Conservation (phyloP, 345 rosid genomes). For the Linum tenue region DNA sequence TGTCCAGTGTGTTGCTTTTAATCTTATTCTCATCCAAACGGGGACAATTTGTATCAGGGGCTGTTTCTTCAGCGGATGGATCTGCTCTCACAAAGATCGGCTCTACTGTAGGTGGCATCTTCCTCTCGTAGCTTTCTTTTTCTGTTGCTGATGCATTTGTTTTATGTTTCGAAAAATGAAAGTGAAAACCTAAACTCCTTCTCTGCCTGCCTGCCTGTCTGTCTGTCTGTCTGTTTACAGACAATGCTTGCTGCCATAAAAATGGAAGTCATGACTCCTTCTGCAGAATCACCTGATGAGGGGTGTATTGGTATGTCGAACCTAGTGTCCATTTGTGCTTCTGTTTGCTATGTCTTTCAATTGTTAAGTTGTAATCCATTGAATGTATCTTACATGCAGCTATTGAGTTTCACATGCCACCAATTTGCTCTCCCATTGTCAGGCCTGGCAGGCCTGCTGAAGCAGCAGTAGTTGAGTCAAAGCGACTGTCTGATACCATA, state of each 20-base stretch:
- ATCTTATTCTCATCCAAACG: slow-evolving; percentile 1
- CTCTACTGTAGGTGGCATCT: slow-evolving; percentile 51
- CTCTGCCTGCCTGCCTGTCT: background rate
- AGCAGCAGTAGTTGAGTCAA: slow-evolving; percentile 65
- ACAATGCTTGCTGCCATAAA: slow-evolving; percentile 90
- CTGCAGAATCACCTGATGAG: slow-evolving; percentile 60
- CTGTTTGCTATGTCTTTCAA: background rate
- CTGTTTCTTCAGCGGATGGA: slow-evolving; percentile 85
- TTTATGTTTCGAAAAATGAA: no score
- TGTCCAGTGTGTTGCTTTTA: background rate
- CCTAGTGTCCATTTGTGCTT: background rate
- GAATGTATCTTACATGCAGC: slow-evolving; percentile 36
- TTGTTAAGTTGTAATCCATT: slow-evolving; percentile 1
- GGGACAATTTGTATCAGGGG: slow-evolving; percentile 35
- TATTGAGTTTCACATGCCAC: slow-evolving; percentile 91
- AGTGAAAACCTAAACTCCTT: background rate
- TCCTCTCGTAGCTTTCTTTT: background rate
- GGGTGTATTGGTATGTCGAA: slow-evolving; percentile 56
- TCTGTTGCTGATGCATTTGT: background rate
- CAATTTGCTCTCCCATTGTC: slow-evolving; percentile 83
- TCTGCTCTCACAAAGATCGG: slow-evolving; percentile 90
- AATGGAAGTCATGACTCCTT: slow-evolving; percentile 94
- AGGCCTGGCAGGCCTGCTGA: slow-evolving; percentile 97
- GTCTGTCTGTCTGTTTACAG: slow-evolving; percentile 18
- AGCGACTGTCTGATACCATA: slow-evolving; percentile 69